A percentile compares a stretch with the other conserved stretches of the same genome.
Conservation (phyloP, 257 asterid genomes). For the Lantana camara region DNA sequence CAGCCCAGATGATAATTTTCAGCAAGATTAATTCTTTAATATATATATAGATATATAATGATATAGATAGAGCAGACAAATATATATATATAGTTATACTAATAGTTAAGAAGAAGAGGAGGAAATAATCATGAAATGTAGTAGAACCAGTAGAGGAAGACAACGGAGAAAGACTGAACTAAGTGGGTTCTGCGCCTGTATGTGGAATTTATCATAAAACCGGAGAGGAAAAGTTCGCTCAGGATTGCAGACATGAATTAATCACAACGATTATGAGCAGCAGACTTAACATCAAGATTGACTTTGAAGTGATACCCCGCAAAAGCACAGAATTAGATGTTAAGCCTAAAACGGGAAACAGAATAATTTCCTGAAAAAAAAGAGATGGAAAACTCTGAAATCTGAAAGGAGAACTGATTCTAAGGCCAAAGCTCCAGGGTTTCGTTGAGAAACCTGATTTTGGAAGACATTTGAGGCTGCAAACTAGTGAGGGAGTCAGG, state of each 20-base stretch:
- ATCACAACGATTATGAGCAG: constrained; percentile 47
- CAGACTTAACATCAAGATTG: constrained; percentile 34
- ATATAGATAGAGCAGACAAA: not conserved
- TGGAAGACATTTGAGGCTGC: not conserved
- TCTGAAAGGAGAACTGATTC: not conserved
- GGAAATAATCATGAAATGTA: constrained; percentile 73
- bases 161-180: constrained; percentile 96
- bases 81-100: not conserved
- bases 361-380: not conserved
- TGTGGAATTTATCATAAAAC: constrained; percentile 95
- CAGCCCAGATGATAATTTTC: not conserved
- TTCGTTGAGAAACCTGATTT: not conserved
- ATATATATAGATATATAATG: no score
- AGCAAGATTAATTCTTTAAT: constrained; percentile 22
- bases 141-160: constrained; percentile 97
- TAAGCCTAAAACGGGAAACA: not conserved
- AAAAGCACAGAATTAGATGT: not conserved
- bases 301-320: constrained; percentile 5
- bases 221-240: constrained; percentile 77
- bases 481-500: not conserved
- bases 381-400: not conserved
- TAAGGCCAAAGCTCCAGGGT: no score
- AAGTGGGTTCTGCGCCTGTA: constrained; percentile 86
- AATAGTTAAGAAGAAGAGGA: constrained; percentile 4
- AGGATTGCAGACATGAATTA: constrained; percentile 97